phyloP scores from a whole-genome alignment of 352 stramenopile species.

The Halophytophthora batemanensis region DNA sequence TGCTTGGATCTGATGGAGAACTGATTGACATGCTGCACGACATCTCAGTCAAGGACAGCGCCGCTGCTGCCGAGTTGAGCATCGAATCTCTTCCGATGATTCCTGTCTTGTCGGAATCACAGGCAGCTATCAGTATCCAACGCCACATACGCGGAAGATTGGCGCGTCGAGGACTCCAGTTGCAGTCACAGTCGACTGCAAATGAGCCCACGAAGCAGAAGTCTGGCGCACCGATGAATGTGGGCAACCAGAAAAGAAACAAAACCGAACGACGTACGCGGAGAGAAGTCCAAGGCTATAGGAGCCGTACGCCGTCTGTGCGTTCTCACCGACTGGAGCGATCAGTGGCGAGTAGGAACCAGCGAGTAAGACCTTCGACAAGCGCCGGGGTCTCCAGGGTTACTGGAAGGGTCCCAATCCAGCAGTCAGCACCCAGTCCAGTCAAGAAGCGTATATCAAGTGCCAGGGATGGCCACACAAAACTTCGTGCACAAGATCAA shows the following conservation, averaged over 20 bases:
- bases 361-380: too few species aligned
- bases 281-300: too few species aligned
- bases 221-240: neutral
- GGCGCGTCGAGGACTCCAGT: slow-evolving; percentile 1
- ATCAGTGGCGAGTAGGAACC: too few species aligned
- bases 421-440: too few species aligned
- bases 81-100: neutral
- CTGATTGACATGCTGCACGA: slow-evolving; percentile 42
- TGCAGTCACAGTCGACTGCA: neutral
- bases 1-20: slow-evolving; percentile 28
- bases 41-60: slow-evolving; percentile 6
- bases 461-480: too few species aligned
- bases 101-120: slow-evolving; percentile 3
- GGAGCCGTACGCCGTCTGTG: too few species aligned
- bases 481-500: too few species aligned
- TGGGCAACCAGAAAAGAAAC: slow-evolving; percentile 1
- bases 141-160: slow-evolving; percentile 18
- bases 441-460: too few species aligned
- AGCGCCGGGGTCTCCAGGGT: too few species aligned
- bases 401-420: too few species aligned
- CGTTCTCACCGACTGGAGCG: too few species aligned
- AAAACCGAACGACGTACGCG: neutral
- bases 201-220: neutral
- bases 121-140: slow-evolving; percentile 29
- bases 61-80: neutral